Base-by-base conservation (phyloP, 306 rosid genomes). In the Vicia sativa region DNA sequence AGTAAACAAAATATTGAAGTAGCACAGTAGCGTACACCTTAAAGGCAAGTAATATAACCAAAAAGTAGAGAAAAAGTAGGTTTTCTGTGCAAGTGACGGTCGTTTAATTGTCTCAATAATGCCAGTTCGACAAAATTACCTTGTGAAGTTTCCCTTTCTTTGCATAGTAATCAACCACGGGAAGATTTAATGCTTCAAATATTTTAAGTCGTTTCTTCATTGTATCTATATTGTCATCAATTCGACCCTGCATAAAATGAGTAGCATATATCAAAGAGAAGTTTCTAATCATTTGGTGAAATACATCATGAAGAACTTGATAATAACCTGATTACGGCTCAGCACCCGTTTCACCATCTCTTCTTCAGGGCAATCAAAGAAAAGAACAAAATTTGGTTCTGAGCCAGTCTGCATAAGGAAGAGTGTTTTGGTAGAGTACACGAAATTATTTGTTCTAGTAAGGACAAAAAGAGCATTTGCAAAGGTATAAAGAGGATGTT, bases 311-410 rank as follows among this genome's bases (percentile, higher is more conserved):
- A 68, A 70, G 62, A 31, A 82, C 84, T 38, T 70, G 39, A 74
- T 39, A 21, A 76, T 68, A 71, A 93, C 99, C 99, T 93, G 82
- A 74, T 93, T 93, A 62, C 99, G 97, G 77, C 71, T 82, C 68
- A 93, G 87, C 81, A 93, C 92, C 43, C 99, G 87, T 62, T 88
- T 93, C 82, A 93, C 91, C 99, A 93, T 93, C 83, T 86, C 97
- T 49, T 85, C 83, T 79, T 85, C 95, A 64, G 99, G 92, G 74
- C 99, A 93, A 73, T 93, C 96, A 74, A 93, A 93, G 91, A 88
- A 90, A 76, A 93, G 90, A 56, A 93, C 99, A n/a, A 79, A 38
- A 46, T 81, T 46, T 18, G 99, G 99, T 70, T 93, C 97, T 48
- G 83, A 77, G 60, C 89, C 95, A 31, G 76, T 68, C 99, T 93